Evolutionary conservation across 2,329 filamentous ascomycete genomes (phyloP).

Genomic region (Calonectria crousiana): DNA sequence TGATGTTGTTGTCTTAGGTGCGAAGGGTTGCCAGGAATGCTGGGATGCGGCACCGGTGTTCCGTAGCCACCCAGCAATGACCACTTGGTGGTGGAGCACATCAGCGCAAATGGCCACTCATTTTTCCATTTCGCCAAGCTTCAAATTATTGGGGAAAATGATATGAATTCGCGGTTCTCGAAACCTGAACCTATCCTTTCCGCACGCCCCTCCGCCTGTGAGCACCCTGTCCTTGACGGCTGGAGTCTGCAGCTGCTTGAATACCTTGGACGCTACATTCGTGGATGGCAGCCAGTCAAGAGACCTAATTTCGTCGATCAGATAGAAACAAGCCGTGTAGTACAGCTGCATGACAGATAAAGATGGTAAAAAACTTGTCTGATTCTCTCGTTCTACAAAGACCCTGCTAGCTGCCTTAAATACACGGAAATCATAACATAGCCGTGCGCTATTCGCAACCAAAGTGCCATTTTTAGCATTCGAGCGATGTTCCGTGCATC

Average conservation of each 20-base stretch:
- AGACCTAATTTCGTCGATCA: not conserved
- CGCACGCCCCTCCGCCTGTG: not conserved
- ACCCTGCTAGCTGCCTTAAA: too few species aligned
- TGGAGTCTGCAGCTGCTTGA: not conserved
- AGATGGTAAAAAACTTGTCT: too few species aligned
- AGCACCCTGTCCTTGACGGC: not conserved
- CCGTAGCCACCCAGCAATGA: too few species aligned
- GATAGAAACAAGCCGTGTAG: not conserved
- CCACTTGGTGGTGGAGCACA: too few species aligned
- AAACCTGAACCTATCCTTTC: not conserved
- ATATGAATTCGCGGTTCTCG: not conserved
- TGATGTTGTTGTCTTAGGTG: not conserved
- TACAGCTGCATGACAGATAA: not conserved
- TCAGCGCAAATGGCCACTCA: too few species aligned
- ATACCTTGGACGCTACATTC: not conserved
- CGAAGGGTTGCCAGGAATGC: not conserved
- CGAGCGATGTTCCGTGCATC: too few species aligned
- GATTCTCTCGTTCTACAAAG: too few species aligned
- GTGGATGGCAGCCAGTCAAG: not conserved
- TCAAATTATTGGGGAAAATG: not conserved
- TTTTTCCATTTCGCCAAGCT: too few species aligned
- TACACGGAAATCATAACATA: too few species aligned
- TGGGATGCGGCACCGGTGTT: not conserved
- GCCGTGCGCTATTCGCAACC: too few species aligned
- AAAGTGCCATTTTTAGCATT: too few species aligned